Base-by-base conservation (phyloP, 768 basidiomycete genomes). In the Epithele typhae region DNA sequence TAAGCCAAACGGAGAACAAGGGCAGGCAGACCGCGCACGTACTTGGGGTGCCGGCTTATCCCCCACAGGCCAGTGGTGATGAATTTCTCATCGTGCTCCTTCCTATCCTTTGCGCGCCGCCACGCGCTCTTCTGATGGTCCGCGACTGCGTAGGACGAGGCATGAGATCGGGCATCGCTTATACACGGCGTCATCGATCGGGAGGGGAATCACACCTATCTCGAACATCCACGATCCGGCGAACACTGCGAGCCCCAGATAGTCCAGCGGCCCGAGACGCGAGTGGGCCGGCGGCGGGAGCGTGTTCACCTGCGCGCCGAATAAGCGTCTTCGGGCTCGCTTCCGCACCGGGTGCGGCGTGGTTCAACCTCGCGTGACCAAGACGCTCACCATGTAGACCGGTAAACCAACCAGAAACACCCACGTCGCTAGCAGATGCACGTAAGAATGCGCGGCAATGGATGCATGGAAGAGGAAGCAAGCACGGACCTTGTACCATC, bases 21-120 rank as follows among this genome's bases (percentile, higher is more conserved):
- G 27, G 8, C 32, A 45, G 24, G 14, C 30, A 33, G 36, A 43
- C 18, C 15, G 19, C 19, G 25, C 15, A 37, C 36, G 60, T 60
- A 87, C 86, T 88, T 89, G 18, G 87, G 87, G 55, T 88, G 87
- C 21, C 87, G 66, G 53, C 77, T 81, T 37, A 77, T 60, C 18
- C 72, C 66, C 85, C 86, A 92, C 15, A 87, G 63, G 1, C 87
- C 87, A 23, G 67, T 68, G 7, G 74, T 75, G 46, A 88, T 82
- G 58, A 89, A 87, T 55, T 76, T 72, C 52, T 88, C 80, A 37
- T 84, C 74, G 57, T 89, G 86, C 49, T 79, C 64, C 60, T 84
- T 83, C 15, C 68, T 68, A 15, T 82, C 68, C 57, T 80, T 83
- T 1, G 69, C 74, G 24, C 60, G 62, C 33, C 82, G 68, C 87